These are phyloP conservation scores for Talaromyces sp. DNA, from an alignment of 2,329 filamentous ascomycete species.

Conservation along the genomic window DNA sequence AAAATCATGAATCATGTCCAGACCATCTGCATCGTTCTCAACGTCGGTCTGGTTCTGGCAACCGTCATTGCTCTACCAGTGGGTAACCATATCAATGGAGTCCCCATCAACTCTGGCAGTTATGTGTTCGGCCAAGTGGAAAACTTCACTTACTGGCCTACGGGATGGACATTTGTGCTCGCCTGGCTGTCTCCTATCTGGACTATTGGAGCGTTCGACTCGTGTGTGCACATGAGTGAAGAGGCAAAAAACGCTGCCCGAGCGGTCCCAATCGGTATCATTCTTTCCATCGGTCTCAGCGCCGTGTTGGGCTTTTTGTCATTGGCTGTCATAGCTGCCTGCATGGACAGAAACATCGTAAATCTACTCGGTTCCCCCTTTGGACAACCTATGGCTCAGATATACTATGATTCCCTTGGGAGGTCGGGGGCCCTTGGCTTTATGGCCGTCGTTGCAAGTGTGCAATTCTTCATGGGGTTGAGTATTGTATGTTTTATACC, in stretches of 20 bases:
- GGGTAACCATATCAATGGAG: constrained; percentile 32
- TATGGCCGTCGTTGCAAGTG: constrained; percentile 55
- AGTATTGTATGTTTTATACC: constrained; percentile 27
- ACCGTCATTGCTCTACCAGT: constrained; percentile 55
- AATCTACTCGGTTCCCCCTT: constrained; percentile 46
- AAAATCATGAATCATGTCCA: constrained; percentile 57
- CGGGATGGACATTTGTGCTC: constrained; percentile 56
- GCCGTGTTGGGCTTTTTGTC: constrained; percentile 56
- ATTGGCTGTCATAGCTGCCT: constrained; percentile 53
- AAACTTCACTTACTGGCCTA: constrained; percentile 56
- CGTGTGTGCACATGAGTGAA: constrained; percentile 57
- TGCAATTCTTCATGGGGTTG: constrained; percentile 59
- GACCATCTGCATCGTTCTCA: constrained; percentile 52
- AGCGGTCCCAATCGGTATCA: constrained; percentile 56
- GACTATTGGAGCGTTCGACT: constrained; percentile 53
- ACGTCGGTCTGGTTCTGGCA: constrained; percentile 52
- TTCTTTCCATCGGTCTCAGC: constrained; percentile 53
- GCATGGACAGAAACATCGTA: constrained; percentile 51
- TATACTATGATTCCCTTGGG: constrained; percentile 57
- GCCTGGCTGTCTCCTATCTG: constrained; percentile 59
- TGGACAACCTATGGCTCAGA: constrained; percentile 57
- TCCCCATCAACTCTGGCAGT: constrained; percentile 30
- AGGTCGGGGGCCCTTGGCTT: constrained; percentile 55
- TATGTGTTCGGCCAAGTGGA: constrained; percentile 55
- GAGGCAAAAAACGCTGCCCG: constrained; percentile 57